A percentile compares a stretch with the other conserved stretches of the same genome.
Evolutionary conservation across 768 basidiomycete species (phyloP).

Genomic region (Panaeolus papilionaceus): DNA sequence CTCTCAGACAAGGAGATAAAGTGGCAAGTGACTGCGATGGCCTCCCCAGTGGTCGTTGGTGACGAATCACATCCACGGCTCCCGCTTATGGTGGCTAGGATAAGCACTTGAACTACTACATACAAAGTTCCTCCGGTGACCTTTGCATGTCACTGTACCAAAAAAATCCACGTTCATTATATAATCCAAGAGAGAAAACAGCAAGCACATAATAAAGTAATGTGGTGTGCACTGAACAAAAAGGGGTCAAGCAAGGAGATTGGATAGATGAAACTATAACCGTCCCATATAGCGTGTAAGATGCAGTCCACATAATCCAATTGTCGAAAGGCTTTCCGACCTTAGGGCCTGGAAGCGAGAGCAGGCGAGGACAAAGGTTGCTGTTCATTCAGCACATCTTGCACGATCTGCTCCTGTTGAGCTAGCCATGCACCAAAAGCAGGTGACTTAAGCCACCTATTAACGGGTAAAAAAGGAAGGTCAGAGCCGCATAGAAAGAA

Average conservation of each 20-base stretch:
- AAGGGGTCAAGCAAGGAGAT: too few relatives aligned
- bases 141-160: too few relatives aligned
- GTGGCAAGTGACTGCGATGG: slow-evolving; percentile 14
- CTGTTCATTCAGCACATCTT: slow-evolving; percentile 51
- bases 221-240: too few relatives aligned
- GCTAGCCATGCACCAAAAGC: slow-evolving; percentile 84
- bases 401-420: slow-evolving; percentile 75
- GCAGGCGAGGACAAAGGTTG: background rate
- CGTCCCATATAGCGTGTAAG: background rate
- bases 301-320: background rate
- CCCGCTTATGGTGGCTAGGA: slow-evolving; percentile 11
- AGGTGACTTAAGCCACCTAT: slow-evolving; percentile 72
- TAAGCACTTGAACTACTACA: background rate
- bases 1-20: slow-evolving; percentile 19
- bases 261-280: too few relatives aligned
- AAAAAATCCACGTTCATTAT: too few relatives aligned
- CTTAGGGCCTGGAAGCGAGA: slow-evolving; percentile 8
- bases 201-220: too few relatives aligned
- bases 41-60: slow-evolving; percentile 1
- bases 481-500: background rate
- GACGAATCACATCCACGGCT: background rate
- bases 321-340: background rate
- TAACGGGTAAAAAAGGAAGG: background rate
- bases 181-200: too few relatives aligned
- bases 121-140: too few relatives aligned